Evolutionary conservation across 176 grass and related monocot species (phyloP).

Genomic region (Saccharum spontaneum): DNA sequence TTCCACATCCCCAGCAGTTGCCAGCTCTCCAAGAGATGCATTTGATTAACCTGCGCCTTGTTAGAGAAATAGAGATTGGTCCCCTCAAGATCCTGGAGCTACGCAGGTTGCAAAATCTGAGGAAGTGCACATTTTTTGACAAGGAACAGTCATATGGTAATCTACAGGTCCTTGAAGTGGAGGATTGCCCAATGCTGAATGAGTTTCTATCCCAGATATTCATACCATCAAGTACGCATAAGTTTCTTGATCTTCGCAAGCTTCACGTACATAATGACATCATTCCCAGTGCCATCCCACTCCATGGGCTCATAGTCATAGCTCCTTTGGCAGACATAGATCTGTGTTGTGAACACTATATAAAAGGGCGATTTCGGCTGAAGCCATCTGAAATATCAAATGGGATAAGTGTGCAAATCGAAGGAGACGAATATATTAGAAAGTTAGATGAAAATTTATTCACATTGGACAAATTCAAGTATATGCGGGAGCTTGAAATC

Average conservation of each 20-base stretch:
- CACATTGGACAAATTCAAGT: background rate
- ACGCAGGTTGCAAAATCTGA: background rate
- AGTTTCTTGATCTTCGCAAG: background rate
- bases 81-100: background rate
- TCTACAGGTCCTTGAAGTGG: conserved; percentile 8
- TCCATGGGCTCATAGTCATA: background rate
- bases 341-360: background rate
- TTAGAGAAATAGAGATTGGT: background rate
- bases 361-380: background rate
- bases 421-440: background rate
- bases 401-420: background rate
- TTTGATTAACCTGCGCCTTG: background rate
- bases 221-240: background rate
- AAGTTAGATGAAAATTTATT: conserved; percentile 3
- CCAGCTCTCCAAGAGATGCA: background rate
- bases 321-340: background rate
- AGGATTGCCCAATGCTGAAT: background rate
- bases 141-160: background rate
- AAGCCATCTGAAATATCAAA: background rate
- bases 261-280: background rate
- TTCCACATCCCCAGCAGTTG: conserved; percentile 12
- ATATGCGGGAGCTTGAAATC: conserved; percentile 15
- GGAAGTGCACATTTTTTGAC: background rate
- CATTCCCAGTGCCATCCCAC: background rate
- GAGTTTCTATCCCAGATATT: background rate